Base-by-base conservation (phyloP, 345 rosid genomes). In the Citrus australasica region DNA sequence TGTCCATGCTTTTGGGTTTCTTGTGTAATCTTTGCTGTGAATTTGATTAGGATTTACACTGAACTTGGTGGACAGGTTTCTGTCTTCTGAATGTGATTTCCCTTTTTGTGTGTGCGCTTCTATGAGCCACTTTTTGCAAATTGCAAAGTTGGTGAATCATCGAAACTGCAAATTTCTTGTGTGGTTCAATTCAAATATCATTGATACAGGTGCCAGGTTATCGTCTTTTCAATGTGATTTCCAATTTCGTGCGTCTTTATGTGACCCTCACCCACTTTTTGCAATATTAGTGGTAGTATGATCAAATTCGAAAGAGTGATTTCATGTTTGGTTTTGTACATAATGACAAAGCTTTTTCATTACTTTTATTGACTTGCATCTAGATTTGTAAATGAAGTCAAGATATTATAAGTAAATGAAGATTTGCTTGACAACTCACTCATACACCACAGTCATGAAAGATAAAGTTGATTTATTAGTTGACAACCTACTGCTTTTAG, bases 1-100 rank as follows among this genome's bases (percentile, higher is more conserved):
- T 62, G 21, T 33, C 81, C 78, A 42, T 37, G 69, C 32, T 61
- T 46, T 53, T 30, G 63, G 69, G 67, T 24, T n/a, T 58, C 53
- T 35, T 35, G 76, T 35, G 35, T 46, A 46, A 38, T 2, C 17
- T 16, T 60, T 21, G 25, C 27, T 16, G 60, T 27, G 10, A 28
- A 27, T 8, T 74, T 59, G 8, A 56, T 61, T 61, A 56, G 27
- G 67, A 16, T 40, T 73, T 67, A 61, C 77, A 61, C 17, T 58
- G 33, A 38, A 40, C 60, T 62, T 27, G 21, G 19, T 48, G 37
- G 3, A 8, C 32, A 17, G 33, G 33, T 0, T 28, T 63, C 37
- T 7, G 67, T 6, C 9, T 65, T 32, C 40, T 40, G 7, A n/a
- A 37, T 48, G 21, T 69, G 73, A 67, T 67, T 67, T 14, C 35